Conservation (phyloP, 305 asterid genomes). For the Fraxinus sp. region DNA sequence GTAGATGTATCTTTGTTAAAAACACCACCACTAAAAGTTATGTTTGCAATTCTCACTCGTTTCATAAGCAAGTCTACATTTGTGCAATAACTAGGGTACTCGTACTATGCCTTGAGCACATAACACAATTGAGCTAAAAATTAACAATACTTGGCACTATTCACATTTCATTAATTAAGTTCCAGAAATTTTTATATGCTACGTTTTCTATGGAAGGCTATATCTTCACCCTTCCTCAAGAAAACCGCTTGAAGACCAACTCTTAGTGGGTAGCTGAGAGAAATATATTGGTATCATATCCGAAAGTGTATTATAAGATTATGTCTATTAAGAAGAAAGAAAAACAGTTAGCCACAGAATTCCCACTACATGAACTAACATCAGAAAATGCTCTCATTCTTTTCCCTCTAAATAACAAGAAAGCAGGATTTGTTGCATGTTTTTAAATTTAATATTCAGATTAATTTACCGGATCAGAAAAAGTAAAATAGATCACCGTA, state of each 20-base stretch:
- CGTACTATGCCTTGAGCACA: not conserved
- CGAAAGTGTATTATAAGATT: not conserved
- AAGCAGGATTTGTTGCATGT: not conserved
- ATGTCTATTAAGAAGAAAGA: not conserved
- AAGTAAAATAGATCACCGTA: conserved; percentile 58
- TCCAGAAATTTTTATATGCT: not conserved
- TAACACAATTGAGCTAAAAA: not conserved
- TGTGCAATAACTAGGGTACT: not conserved
- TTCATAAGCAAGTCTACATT: not conserved
- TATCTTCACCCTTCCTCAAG: not conserved
- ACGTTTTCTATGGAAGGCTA: not conserved
- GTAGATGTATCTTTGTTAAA: not conserved
- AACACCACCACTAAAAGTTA: not conserved
- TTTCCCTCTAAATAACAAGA: conserved; percentile 12
- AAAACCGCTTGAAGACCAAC: not conserved
- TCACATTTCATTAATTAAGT: not conserved
- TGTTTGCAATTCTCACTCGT: not conserved
- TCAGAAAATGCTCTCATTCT: conserved; percentile 1
- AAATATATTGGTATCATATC: not conserved
- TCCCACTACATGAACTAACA: conserved; percentile 6
- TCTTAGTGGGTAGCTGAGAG: not conserved
- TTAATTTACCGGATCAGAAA: not conserved
- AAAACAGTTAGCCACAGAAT: conserved; percentile 5
- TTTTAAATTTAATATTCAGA: not conserved
- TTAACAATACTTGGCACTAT: not conserved